Base-by-base conservation (phyloP, 345 rosid genomes). In the Populus alba region DNA sequence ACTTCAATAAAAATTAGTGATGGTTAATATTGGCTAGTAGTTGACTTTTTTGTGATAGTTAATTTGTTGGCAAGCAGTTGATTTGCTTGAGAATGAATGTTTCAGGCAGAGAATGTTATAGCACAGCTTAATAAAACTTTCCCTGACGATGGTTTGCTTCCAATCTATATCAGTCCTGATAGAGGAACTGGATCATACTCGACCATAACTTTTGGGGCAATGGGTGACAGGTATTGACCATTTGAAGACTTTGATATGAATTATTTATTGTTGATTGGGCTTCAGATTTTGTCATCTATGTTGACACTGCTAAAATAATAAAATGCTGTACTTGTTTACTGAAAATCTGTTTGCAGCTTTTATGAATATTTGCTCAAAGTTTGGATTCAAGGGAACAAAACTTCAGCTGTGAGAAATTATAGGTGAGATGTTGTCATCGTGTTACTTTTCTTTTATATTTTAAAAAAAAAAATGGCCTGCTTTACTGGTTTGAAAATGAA, bases 321-420 rank as follows among this genome's bases (percentile, higher is more conserved):
- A 25, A 51, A 23, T 37, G 51, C 31, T 76, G 17, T 27, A 22
- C 57, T 71, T 67, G 29, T 68, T 43, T 29, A 57, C 69, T 63
- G 35, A 49, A 75, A 67, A 63, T 70, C 59, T 66, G 22, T 59
- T 79, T 81, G 84, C 89, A 97, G 99, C 89, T 97, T 97, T 79
- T 97, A 97, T 72, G 99, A 97, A 76, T 97, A 97, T 84, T 83
- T 97, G 87, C 99, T 97, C 82, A 97, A 94, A 83, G 98, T 89
- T 77, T 97, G 99, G 99, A 85, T 94, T 73, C 97, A 94, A 80
- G 99, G 99, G 77, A 94, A 91, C 86, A 91, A 85, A 88, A 94
- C 98, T n/a, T 83, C 91, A 74, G 84, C 87, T 41, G 92, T 97
- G 75, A 89, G 83, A 81, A 83, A 49, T 49, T 97, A 94, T 72